phyloP scores from a whole-genome alignment of 75 land plant genomes.

The Cryptomeria japonica region DNA sequence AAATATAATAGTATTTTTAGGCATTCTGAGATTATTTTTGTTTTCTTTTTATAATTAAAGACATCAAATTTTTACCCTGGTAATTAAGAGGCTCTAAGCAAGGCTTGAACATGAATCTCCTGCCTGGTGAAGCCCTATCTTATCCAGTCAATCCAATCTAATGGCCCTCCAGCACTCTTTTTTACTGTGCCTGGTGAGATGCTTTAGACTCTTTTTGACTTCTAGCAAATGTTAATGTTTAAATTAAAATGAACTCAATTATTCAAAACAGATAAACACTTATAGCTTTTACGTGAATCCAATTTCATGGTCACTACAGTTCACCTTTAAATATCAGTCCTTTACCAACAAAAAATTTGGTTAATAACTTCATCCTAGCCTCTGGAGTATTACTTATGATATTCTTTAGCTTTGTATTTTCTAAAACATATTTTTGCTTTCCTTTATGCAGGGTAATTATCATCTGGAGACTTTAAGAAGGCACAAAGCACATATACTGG shows the following conservation, averaged over 20 bases:
- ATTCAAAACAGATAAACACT: background rate
- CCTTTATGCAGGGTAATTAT: slow-evolving; percentile 45
- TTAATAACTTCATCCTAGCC: background rate
- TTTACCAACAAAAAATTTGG: background rate
- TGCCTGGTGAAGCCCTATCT: background rate
- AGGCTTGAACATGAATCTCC: background rate
- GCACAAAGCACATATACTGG: slow-evolving; percentile 71
- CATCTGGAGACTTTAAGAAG: slow-evolving; percentile 61
- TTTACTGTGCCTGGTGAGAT: too few species aligned
- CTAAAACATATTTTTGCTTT: background rate
- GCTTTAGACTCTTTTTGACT: too few species aligned
- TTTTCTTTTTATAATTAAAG: background rate
- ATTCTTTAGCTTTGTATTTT: background rate
- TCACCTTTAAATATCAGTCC: background rate
- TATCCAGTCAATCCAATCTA: too few species aligned
- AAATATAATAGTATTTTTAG: too few species aligned
- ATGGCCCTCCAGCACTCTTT: too few species aligned
- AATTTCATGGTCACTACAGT: background rate
- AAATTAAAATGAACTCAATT: too few species aligned
- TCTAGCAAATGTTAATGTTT: too few species aligned
- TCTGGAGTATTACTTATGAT: background rate
- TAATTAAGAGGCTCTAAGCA: background rate
- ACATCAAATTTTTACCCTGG: too few species aligned
- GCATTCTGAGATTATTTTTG: too few species aligned
- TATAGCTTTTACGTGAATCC: background rate